Evolutionary conservation across 1,284 basidiomycete genomes (phyloP).

Genomic region (Melampsora larici-populina): DNA sequence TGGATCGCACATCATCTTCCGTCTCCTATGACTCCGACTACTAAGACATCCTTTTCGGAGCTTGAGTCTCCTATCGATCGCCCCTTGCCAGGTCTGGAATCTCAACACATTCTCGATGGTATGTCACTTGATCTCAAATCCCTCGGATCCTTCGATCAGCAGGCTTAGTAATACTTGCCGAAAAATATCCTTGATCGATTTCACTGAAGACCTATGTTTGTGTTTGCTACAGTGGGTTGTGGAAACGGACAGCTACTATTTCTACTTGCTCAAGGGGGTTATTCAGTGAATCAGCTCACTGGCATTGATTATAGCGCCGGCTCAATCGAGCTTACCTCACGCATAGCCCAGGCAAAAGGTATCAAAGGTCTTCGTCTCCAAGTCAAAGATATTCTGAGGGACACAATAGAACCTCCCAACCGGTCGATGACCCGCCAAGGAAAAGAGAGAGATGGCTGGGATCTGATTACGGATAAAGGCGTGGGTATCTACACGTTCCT

Average conservation of each 20-base stretch:
- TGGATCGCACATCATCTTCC: conserved; percentile 25
- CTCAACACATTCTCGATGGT: not conserved
- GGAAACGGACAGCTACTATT: conserved; percentile 39
- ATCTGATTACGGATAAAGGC: conserved; percentile 41
- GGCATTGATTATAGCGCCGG: conserved; percentile 30
- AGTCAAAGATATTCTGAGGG: conserved; percentile 17
- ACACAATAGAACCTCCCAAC: conserved; percentile 1
- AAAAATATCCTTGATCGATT: too few species aligned
- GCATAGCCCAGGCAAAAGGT: conserved; percentile 21
- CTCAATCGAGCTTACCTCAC: conserved; percentile 20
- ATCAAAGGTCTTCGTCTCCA: conserved; percentile 20
- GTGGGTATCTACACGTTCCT: not conserved
- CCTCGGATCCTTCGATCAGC: too few species aligned
- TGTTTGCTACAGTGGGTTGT: conserved; percentile 21
- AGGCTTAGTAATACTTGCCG: too few species aligned
- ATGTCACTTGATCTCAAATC: not conserved
- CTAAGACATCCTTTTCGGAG: not conserved
- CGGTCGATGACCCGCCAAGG: not conserved
- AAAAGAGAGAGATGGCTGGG: conserved; percentile 16
- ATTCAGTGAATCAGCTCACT: conserved; percentile 9
- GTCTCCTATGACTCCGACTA: conserved; percentile 20
- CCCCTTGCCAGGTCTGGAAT: not conserved
- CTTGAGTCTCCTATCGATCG: not conserved
- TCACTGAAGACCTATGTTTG: not conserved
- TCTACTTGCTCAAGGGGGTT: conserved; percentile 30